phyloP scores from a whole-genome alignment of 2,329 filamentous ascomycete species.

The Huntiella moniliformis region DNA sequence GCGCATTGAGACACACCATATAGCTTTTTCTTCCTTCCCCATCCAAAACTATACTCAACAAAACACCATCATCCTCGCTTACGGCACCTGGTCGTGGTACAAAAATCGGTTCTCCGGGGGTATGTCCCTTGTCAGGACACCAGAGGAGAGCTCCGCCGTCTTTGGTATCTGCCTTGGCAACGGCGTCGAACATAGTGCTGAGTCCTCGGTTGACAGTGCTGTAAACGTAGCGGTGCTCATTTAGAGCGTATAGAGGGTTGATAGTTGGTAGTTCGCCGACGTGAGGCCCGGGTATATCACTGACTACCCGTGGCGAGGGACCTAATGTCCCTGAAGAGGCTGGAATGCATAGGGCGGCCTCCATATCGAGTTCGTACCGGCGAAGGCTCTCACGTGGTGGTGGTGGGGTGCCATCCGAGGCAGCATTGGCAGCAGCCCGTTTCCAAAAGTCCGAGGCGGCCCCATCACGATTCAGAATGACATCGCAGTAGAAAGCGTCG shows the following conservation, averaged over 20 bases:
- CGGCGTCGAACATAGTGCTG: conserved; percentile 40
- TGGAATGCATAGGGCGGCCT: conserved; percentile 10
- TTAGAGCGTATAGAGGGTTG: conserved; percentile 35
- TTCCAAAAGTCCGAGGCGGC: conserved; percentile 26
- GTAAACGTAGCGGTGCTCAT: conserved; percentile 42
- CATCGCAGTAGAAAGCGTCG: conserved; percentile 49
- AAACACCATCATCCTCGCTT: conserved; percentile 43
- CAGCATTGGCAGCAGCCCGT: conserved; percentile 20
- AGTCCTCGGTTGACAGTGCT: conserved; percentile 34
- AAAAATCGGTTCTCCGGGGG: conserved; percentile 53
- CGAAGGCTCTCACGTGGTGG: conserved; percentile 17
- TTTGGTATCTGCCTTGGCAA: conserved; percentile 45
- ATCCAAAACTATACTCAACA: conserved; percentile 46
- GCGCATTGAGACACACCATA: conserved; percentile 45
- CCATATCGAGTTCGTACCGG: conserved; percentile 26
- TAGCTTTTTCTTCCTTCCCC: conserved; percentile 41
- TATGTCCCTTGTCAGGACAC: conserved; percentile 38
- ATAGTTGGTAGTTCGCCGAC: conserved; percentile 47
- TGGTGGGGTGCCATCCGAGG: conserved; percentile 14
- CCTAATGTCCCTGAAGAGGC: neutral
- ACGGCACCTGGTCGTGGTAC: conserved; percentile 25
- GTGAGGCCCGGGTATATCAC: conserved; percentile 33
- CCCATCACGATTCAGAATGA: conserved; percentile 35
- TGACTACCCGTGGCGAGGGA: conserved; percentile 15
- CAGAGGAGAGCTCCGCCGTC: conserved; percentile 35